A percentile compares a stretch with the other conserved stretches of the same genome.
phyloP scores from a whole-genome alignment of 2,329 filamentous ascomycete species.

The Exophiala calicioides region DNA sequence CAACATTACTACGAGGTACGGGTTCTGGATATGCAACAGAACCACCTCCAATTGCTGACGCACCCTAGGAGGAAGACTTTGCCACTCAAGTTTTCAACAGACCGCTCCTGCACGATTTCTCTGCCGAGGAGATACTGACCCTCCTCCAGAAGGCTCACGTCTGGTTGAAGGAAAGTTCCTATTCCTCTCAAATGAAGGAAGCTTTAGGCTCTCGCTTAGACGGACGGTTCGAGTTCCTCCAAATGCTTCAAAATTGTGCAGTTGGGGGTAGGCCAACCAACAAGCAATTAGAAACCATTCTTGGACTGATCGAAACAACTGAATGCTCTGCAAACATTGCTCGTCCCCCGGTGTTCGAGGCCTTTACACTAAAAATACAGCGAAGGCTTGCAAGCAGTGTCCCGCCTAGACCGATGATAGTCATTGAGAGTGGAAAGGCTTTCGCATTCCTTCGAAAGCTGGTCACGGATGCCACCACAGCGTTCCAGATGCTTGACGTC shows the following conservation, averaged over 20 bases:
- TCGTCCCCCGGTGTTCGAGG: conserved; percentile 63
- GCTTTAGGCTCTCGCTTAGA: conserved; percentile 67
- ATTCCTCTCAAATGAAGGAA: conserved; percentile 41
- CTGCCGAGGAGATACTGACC: conserved; percentile 56
- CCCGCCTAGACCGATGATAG: conserved; percentile 85
- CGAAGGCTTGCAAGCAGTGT: conserved; percentile 90
- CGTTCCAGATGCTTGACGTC: conserved; percentile 62
- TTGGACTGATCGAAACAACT: conserved; percentile 53
- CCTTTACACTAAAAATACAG: conserved; percentile 89
- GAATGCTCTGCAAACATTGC: conserved; percentile 63
- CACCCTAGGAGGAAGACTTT: conserved; percentile 83
- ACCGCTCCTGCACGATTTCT: conserved; percentile 67
- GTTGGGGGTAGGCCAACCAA: background rate
- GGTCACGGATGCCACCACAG: conserved; percentile 70
- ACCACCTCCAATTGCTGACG: background rate
- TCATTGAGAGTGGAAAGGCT: conserved; percentile 68
- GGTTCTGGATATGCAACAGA: conserved; percentile 17
- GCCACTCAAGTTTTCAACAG: conserved; percentile 88
- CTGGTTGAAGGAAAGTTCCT: conserved; percentile 47
- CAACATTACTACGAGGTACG: conserved; percentile 87
- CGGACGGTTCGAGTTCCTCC: conserved; percentile 55
- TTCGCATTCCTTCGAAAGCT: conserved; percentile 68
- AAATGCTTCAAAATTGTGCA: conserved; percentile 15
- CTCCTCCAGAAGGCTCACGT: conserved; percentile 58
- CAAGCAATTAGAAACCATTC: background rate